phyloP scores from a whole-genome alignment of 129 eudicot species.

The Lonicera japonica region DNA sequence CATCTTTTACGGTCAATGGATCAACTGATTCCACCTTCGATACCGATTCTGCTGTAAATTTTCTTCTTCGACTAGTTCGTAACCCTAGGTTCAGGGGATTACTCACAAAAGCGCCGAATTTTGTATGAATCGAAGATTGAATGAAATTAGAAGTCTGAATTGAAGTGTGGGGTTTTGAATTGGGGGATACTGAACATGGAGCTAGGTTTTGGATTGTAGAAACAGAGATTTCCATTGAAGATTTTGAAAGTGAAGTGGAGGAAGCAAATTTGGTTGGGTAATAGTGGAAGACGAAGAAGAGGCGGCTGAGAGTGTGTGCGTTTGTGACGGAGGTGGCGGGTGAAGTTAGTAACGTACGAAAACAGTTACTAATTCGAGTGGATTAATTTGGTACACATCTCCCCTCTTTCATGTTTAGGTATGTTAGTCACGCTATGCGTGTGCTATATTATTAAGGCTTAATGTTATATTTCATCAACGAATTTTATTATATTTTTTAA shows the following conservation, averaged over 20 bases:
- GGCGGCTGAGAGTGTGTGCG: slow-evolving; percentile 1
- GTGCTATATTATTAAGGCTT: too few species aligned
- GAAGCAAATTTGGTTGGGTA: too few species aligned
- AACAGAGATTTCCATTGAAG: too few species aligned
- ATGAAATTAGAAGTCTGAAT: background rate
- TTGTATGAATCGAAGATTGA: background rate
- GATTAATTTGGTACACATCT: too few species aligned
- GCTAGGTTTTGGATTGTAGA: too few species aligned
- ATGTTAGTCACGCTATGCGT: too few species aligned
- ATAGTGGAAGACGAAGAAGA: background rate
- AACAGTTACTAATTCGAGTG: too few species aligned
- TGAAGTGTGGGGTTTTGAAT: background rate
- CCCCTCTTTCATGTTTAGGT: too few species aligned
- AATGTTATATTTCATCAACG: too few species aligned
- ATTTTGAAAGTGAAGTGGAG: too few species aligned
- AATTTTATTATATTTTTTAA: too few species aligned
- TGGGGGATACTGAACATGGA: background rate
- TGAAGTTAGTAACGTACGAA: background rate
- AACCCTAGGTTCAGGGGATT: background rate
- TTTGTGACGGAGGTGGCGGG: background rate
- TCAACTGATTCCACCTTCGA: slow-evolving; percentile 11
- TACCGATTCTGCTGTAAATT: slow-evolving; percentile 14
- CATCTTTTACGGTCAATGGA: slow-evolving; percentile 4
- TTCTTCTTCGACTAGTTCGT: slow-evolving; percentile 8
- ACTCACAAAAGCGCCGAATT: slow-evolving; percentile 6